Evolutionary conservation across 495 filamentous ascomycete species (phyloP).

Genomic region (Lepraria neglecta): DNA sequence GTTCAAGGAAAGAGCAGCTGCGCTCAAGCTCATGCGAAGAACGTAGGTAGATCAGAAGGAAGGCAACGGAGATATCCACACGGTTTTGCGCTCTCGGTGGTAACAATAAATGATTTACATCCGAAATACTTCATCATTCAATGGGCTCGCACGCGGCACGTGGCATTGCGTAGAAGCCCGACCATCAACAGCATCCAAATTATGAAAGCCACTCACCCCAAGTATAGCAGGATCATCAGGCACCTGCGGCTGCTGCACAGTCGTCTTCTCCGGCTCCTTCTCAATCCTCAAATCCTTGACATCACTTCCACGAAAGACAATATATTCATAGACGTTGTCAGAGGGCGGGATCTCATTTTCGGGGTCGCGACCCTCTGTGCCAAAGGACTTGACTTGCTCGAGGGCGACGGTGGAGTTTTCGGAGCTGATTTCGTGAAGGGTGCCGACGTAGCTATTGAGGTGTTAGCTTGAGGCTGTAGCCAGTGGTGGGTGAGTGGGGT

Average conservation of each 20-base stretch:
- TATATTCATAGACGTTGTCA: constrained; percentile 90
- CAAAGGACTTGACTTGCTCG: constrained; percentile 86
- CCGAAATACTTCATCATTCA: constrained; percentile 80
- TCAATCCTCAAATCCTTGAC: constrained; percentile 96
- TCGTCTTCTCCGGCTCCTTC: constrained; percentile 66
- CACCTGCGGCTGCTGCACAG: constrained; percentile 58
- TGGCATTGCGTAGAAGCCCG: constrained; percentile 18
- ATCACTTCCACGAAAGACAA: constrained; percentile 97
- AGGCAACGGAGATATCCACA: constrained; percentile 99
- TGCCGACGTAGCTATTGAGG: constrained; percentile 75
- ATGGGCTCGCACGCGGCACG: constrained; percentile 15
- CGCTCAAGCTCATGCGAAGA: neutral
- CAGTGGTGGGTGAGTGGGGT: constrained; percentile 1
- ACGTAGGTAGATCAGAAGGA: constrained; percentile 72
- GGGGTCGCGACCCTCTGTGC: constrained; percentile 84
- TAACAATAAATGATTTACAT: constrained; percentile 61
- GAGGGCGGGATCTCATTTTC: constrained; percentile 75
- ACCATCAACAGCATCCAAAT: constrained; percentile 3
- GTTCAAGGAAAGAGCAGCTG: neutral
- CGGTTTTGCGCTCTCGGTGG: constrained; percentile 86
- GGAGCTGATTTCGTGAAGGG: constrained; percentile 95
- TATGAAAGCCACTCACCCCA: constrained; percentile 63
- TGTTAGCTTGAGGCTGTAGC: constrained; percentile 27
- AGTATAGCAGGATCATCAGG: constrained; percentile 96
- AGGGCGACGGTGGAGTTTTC: constrained; percentile 93